Evolutionary conservation across 352 stramenopile species (phyloP).

Genomic region (Globisporangium recalcitrans): DNA sequence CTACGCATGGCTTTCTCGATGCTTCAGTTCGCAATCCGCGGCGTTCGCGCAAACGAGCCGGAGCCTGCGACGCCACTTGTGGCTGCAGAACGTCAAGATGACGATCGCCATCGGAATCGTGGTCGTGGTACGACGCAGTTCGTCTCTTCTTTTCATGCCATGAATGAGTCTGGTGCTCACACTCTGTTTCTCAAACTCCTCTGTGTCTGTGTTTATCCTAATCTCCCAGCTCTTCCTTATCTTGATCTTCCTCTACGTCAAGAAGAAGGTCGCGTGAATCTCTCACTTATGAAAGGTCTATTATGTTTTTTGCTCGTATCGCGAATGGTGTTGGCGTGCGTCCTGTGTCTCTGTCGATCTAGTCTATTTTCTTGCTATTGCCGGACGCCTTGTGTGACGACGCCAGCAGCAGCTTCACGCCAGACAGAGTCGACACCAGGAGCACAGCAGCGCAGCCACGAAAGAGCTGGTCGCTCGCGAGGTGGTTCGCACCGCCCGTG

Average conservation of each 20-base stretch:
- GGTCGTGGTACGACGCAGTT: conserved; percentile 38
- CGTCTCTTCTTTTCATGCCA: background rate
- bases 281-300: conserved; percentile 2
- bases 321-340: background rate
- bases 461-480: conserved; percentile 35
- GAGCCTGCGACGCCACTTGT: conserved; percentile 72
- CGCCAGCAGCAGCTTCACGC: conserved; percentile 19
- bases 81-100: conserved; percentile 88
- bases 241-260: conserved; percentile 54
- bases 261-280: conserved; percentile 40
- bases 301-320: conserved; percentile 9
- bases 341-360: background rate
- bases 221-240: conserved; percentile 33
- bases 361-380: background rate
- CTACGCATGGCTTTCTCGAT: background rate
- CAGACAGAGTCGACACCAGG: conserved; percentile 28
- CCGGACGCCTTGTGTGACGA: conserved; percentile 14
- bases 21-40: conserved; percentile 60
- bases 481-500: conserved; percentile 32
- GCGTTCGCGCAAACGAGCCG: conserved; percentile 82
- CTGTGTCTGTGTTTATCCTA: conserved; percentile 4
- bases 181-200: background rate
- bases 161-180: background rate
- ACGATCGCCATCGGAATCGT: conserved; percentile 72
- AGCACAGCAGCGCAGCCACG: conserved; percentile 33